phyloP scores from a whole-genome alignment of 495 filamentous ascomycete genomes.

The Melanomma pulvis-pyrius region DNA sequence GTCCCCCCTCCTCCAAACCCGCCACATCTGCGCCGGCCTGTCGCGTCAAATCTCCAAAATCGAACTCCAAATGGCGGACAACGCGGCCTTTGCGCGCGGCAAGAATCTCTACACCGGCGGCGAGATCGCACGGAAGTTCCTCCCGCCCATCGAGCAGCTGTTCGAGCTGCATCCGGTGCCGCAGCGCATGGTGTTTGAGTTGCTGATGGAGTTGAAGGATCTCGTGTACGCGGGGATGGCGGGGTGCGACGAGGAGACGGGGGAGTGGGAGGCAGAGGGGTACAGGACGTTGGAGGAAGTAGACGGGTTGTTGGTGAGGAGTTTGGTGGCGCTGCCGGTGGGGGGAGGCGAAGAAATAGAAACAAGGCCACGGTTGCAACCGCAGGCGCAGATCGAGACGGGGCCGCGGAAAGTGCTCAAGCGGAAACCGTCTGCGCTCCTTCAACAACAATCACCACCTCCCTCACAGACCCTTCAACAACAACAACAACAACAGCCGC shows the following conservation, averaged over 20 bases:
- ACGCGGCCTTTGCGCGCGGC: constrained; percentile 21
- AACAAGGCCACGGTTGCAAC: neutral
- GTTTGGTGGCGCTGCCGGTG: neutral
- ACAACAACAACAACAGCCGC: neutral
- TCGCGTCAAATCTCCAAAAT: constrained; percentile 29
- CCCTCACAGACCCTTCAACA: neutral
- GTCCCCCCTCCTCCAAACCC: constrained; percentile 29
- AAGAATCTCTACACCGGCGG: constrained; percentile 34
- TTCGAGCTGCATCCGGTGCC: constrained; percentile 22
- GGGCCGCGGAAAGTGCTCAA: neutral
- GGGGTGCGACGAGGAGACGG: constrained; percentile 12
- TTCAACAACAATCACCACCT: neutral
- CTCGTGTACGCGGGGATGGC: constrained; percentile 19
- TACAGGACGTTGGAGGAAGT: constrained; percentile 25
- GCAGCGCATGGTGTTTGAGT: constrained; percentile 29
- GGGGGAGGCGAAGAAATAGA: neutral
- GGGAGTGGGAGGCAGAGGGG: constrained; percentile 20
- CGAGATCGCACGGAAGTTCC: constrained; percentile 26
- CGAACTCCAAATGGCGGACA: constrained; percentile 30
- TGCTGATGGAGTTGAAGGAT: constrained; percentile 32
- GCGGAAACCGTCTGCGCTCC: neutral
- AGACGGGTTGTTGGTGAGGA: constrained; percentile 7
- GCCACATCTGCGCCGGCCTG: constrained; percentile 27
- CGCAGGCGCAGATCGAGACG: neutral
- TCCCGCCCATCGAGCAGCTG: constrained; percentile 22